Evolutionary conservation across 495 filamentous ascomycete genomes (phyloP).

Genomic region (Clavariopsis aquatica): DNA sequence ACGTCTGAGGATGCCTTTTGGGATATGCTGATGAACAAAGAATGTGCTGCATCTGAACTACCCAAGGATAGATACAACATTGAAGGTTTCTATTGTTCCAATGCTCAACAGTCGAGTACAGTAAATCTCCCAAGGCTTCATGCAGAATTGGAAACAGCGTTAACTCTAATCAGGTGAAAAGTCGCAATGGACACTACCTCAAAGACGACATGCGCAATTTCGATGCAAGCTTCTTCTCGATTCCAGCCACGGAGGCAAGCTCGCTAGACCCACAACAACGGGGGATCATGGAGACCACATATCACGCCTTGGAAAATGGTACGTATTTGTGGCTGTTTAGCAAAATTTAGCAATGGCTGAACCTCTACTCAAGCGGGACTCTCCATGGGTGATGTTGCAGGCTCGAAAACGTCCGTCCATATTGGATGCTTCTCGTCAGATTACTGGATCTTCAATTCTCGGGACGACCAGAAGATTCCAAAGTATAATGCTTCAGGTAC

Average conservation of each 20-base stretch:
- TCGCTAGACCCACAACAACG: constrained; percentile 32
- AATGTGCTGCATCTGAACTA: constrained; percentile 4
- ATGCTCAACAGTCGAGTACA: constrained; percentile 1
- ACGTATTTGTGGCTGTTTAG: background rate
- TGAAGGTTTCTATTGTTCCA: constrained; percentile 10
- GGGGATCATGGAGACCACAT: constrained; percentile 20
- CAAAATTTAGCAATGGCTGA: background rate
- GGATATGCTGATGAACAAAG: constrained; percentile 3
- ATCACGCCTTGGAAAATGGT: constrained; percentile 29
- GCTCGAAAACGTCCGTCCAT: constrained; percentile 8
- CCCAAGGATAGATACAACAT: constrained; percentile 15
- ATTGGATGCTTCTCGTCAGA: constrained; percentile 25
- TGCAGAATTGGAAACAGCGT: too few relatives aligned
- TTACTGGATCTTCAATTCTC: background rate
- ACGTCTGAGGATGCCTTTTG: constrained; percentile 9
- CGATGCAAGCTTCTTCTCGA: constrained; percentile 34
- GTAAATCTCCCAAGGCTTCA: background rate
- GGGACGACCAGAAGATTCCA: background rate
- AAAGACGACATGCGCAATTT: constrained; percentile 15
- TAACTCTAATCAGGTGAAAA: too few relatives aligned
- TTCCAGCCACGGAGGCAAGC: constrained; percentile 16
- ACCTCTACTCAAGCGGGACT: constrained; percentile 12
- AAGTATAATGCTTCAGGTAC: background rate
- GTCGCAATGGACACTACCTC: constrained; percentile 23
- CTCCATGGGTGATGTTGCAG: background rate